A percentile compares a stretch with the other conserved stretches of the same genome.
phyloP scores from a whole-genome alignment of 768 basidiomycete species.

The Paxillus involutus region DNA sequence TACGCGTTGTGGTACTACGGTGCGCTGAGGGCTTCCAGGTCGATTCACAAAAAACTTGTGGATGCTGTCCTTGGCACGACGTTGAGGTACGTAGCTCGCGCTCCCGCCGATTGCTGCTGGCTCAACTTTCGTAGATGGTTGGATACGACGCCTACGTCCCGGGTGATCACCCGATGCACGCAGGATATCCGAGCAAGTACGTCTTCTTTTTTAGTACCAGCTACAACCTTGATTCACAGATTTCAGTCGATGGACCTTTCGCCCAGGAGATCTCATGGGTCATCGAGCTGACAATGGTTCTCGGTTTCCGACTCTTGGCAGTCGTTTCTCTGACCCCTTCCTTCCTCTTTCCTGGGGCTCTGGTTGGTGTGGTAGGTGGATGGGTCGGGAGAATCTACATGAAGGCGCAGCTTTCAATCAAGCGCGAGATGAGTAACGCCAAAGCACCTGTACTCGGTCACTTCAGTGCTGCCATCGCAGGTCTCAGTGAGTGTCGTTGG shows the following conservation, averaged over 20 bases:
- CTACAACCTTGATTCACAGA: background rate
- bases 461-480: constrained; percentile 54
- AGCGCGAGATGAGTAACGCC: constrained; percentile 54
- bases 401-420: constrained; percentile 53
- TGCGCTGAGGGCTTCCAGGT: constrained; percentile 50
- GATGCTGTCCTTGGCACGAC: constrained; percentile 59
- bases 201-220: background rate
- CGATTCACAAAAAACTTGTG: constrained; percentile 52
- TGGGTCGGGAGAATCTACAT: constrained; percentile 52
- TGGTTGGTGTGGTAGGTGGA: constrained; percentile 37
- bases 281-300: constrained; percentile 29
- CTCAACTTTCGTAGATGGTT: constrained; percentile 44
- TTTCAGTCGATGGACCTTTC: constrained; percentile 35
- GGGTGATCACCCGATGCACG: constrained; percentile 36
- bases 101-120: constrained; percentile 20
- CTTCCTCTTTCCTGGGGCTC: constrained; percentile 40
- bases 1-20: constrained; percentile 47
- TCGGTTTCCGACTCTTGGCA: constrained; percentile 37
- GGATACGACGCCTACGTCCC: constrained; percentile 49
- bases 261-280: constrained; percentile 23
- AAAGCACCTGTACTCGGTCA: constrained; percentile 49
- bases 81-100: constrained; percentile 49
- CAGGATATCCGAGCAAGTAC: constrained; percentile 52
- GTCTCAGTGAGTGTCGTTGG: constrained; percentile 35
- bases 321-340: constrained; percentile 38